phyloP scores from a whole-genome alignment of 768 basidiomycete species.

The Naganishia vishniacii region DNA sequence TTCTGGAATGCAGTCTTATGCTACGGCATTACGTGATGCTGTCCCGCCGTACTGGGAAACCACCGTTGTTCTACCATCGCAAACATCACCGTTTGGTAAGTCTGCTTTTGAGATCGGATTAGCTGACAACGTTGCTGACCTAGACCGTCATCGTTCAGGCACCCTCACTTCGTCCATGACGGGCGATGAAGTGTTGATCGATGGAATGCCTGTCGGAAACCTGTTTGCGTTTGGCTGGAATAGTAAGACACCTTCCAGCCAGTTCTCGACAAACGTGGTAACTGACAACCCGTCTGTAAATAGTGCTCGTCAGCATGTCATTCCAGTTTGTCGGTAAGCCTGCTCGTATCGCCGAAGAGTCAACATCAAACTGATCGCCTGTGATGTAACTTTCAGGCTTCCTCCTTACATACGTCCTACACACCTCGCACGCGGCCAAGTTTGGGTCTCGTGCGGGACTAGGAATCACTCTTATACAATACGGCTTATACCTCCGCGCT shows the following conservation, averaged over 20 bases:
- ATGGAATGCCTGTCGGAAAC: conserved; percentile 81
- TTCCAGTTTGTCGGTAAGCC: conserved; percentile 78
- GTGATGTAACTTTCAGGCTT: conserved; percentile 40
- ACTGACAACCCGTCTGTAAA: conserved; percentile 19
- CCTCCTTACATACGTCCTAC: conserved; percentile 78
- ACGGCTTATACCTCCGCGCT: conserved; percentile 67
- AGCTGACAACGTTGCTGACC: neutral
- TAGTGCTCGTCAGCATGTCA: conserved; percentile 78
- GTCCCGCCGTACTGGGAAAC: conserved; percentile 97
- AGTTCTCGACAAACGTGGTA: no score
- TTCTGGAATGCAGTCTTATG: conserved; percentile 70
- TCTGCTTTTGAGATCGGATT: neutral
- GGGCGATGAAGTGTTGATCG: conserved; percentile 71
- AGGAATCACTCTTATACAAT: conserved; percentile 91
- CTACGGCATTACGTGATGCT: conserved; percentile 77
- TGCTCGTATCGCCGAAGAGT: neutral
- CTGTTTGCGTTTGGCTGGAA: conserved; percentile 48
- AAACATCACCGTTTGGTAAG: conserved; percentile 43
- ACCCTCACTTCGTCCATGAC: conserved; percentile 55
- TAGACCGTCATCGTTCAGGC: conserved; percentile 46
- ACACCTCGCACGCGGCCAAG: conserved; percentile 79
- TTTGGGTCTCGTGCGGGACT: conserved; percentile 89
- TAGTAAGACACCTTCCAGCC: no score
- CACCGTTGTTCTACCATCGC: conserved; percentile 71
- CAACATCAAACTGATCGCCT: neutral